These are phyloP conservation scores for Pythium dissotocum DNA, from an alignment of 352 stramenopile species.

Conservation along the genomic window DNA sequence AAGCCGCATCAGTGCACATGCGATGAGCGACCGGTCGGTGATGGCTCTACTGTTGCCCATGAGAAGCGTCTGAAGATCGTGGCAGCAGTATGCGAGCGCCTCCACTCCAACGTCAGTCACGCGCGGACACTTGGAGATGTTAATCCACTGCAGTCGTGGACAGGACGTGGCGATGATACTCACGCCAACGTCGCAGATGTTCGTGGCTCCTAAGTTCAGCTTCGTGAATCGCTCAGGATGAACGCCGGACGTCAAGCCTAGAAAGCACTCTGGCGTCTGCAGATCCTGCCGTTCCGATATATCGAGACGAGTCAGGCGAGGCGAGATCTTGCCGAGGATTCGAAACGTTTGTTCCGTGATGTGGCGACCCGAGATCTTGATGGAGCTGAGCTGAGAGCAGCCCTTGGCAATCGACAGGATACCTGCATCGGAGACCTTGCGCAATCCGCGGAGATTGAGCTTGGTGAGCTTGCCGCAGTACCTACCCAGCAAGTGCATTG, in stretches of 20 bases:
- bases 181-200: conserved; percentile 65
- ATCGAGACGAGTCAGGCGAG: conserved; percentile 41
- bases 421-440: conserved; percentile 57
- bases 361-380: conserved; percentile 60
- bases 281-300: conserved; percentile 51
- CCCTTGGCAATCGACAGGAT: conserved; percentile 49
- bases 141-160: conserved; percentile 43
- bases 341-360: conserved; percentile 50
- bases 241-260: conserved; percentile 30
- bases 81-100: conserved; percentile 48
- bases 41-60: conserved; percentile 43
- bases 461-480: conserved; percentile 41
- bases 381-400: conserved; percentile 36
- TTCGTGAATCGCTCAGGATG: conserved; percentile 24
- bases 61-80: conserved; percentile 39
- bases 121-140: conserved; percentile 59
- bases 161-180: conserved; percentile 51
- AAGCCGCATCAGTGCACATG: conserved; percentile 43
- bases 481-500: conserved; percentile 36
- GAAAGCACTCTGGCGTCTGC: conserved; percentile 42
- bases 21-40: conserved; percentile 47
- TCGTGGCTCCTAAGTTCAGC: conserved; percentile 53
- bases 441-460: conserved; percentile 55
- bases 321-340: conserved; percentile 57
- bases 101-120: conserved; percentile 55